Conservation (phyloP, 1,139 yeast genomes). For the Lodderomyces pseudojiufengensis region DNA sequence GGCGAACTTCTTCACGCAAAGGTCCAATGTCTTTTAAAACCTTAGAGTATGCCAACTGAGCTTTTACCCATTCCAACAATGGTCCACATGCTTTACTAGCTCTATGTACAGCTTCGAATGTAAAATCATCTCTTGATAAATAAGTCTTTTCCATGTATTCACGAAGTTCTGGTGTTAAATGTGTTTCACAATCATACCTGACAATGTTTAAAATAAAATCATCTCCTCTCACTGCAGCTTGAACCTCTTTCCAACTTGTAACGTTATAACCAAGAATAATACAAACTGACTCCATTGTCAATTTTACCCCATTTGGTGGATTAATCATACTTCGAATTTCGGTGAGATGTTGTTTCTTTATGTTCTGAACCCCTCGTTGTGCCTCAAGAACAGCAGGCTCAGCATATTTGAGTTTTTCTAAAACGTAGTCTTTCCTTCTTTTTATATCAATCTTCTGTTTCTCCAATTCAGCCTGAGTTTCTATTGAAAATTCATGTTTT, state of each 20-base stretch:
- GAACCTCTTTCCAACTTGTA: conserved; percentile 77
- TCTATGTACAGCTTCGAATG: conserved; percentile 70
- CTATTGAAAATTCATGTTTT: conserved; percentile 79
- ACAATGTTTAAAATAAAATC: conserved; percentile 87
- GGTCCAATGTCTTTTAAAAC: conserved; percentile 76
- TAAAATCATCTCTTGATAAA: conserved; percentile 61
- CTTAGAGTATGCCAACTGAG: conserved; percentile 70
- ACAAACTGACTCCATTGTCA: conserved; percentile 88
- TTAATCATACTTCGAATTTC: conserved; percentile 86
- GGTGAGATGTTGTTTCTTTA: conserved; percentile 86
- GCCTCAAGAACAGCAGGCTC: conserved; percentile 88
- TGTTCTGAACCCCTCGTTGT: conserved; percentile 80
- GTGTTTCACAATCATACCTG: conserved; percentile 60
- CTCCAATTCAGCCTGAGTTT: conserved; percentile 66
- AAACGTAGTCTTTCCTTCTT: conserved; percentile 52
- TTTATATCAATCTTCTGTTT: conserved; percentile 63
- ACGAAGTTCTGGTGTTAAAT: conserved; percentile 52
- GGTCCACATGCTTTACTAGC: conserved; percentile 98
- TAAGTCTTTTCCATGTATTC: conserved; percentile 57
- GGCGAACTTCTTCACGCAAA: conserved; percentile 58
- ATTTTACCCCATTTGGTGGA: conserved; percentile 86
- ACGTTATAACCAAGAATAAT: conserved; percentile 71
- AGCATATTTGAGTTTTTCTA: conserved; percentile 64
- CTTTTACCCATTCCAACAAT: conserved; percentile 80
- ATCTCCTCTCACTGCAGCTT: conserved; percentile 73